These are phyloP conservation scores for Annulohypoxylon bovei DNA, from an alignment of 495 filamentous ascomycete species.

Conservation along the genomic window DNA sequence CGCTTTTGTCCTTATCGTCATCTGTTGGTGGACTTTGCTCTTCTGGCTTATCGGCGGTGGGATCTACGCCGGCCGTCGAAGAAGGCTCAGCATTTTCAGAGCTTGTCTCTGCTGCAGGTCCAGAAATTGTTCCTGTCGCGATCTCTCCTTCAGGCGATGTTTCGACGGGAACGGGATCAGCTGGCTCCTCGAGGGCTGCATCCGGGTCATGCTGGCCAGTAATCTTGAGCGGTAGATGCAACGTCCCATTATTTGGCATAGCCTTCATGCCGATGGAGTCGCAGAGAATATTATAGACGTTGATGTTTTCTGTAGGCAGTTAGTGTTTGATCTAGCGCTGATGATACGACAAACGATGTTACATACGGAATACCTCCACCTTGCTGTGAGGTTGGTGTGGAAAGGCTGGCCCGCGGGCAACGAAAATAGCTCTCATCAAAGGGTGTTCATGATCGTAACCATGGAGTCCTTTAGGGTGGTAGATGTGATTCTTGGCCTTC, in stretches of 20 bases:
- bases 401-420: slow-evolving; percentile 88
- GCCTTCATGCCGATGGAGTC: slow-evolving; percentile 78
- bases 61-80: slow-evolving; percentile 29
- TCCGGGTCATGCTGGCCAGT: slow-evolving; percentile 69
- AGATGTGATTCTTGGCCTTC: slow-evolving; percentile 67
- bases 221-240: slow-evolving; percentile 78
- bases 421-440: slow-evolving; percentile 91
- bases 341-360: background rate
- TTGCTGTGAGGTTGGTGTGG: slow-evolving; percentile 83
- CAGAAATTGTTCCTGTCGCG: slow-evolving; percentile 24
- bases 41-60: slow-evolving; percentile 13
- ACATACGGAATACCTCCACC: slow-evolving; percentile 85
- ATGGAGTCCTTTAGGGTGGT: slow-evolving; percentile 82
- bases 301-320: slow-evolving; percentile 77
- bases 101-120: slow-evolving; percentile 19
- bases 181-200: slow-evolving; percentile 43
- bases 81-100: slow-evolving; percentile 17
- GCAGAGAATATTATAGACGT: slow-evolving; percentile 95
- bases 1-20: slow-evolving; percentile 27
- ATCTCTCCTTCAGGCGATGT: slow-evolving; percentile 21
- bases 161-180: slow-evolving; percentile 45
- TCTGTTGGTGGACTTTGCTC: slow-evolving; percentile 36
- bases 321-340: slow-evolving; percentile 34
- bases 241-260: slow-evolving; percentile 84
- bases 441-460: slow-evolving; percentile 92